Evolutionary conservation across 805 yeast genomes (phyloP), one percentile per base, ranked within the genome.

Genomic region (Candida ficus): DNA sequence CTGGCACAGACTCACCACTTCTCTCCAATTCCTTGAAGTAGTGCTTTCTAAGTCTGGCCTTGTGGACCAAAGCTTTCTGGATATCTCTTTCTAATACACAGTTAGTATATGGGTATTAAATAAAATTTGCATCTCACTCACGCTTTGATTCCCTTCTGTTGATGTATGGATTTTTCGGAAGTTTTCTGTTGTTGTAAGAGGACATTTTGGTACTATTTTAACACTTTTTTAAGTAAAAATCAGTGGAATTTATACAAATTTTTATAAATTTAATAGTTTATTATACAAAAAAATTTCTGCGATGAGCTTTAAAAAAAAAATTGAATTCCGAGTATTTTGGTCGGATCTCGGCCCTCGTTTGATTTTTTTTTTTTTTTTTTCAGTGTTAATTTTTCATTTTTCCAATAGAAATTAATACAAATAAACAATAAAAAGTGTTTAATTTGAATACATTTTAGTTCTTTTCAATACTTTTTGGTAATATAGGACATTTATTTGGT

Each of bases 21-120:
- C 76, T 73, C 47, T 85, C 84, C 30, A 88, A 60, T 39, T 87
- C 67, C 59, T 89, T 88, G 68, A 86, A 80, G 56, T 90, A 90
- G 37, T 76, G 79, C 60, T 81, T 85, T 66, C 87, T 77, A 49
- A 90, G 72, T 53, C 93, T 73, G 12, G 96, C 86, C 46, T 88
- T 75, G 55, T 88, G 95, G 0, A 76, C 73, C 48, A 90, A 71
- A 11, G 93, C 82, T 54, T 73, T 75, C 53, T 83, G 81, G 53
- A 90, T 90, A 45, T 88, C 96, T 40, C 75, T 72, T 14, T 66
- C 68, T 56, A 53, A 11, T 13, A 17, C 46, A 53, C 32, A 58
- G 41, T 55, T 66, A 41, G 40, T 23, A 35, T 12, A 25, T 5
- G 14, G n/a, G 28, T 18, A 25, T 23, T 7, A 8, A 19, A 30